These are phyloP conservation scores for Russula sp. DNA, from an alignment of 768 basidiomycete species.

Conservation along the genomic window DNA sequence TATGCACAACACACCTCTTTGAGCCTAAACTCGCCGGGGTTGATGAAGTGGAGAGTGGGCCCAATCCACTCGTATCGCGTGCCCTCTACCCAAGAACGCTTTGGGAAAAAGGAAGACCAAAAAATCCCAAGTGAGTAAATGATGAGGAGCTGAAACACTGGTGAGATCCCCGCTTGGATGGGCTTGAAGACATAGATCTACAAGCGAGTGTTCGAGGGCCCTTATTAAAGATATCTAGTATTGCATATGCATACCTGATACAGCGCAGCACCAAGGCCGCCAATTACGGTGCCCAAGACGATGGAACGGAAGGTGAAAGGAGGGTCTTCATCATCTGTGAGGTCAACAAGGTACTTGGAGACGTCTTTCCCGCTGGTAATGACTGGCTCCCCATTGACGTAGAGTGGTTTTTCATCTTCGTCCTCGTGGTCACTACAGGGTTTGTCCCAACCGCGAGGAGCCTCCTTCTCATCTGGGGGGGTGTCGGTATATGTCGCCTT, in stretches of 20 bases:
- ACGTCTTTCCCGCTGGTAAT: slow-evolving; percentile 41
- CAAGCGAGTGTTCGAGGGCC: not conserved
- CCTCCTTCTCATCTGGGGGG: not conserved
- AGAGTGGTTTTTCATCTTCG: not conserved
- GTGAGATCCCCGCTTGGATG: slow-evolving; percentile 43
- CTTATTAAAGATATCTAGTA: not conserved
- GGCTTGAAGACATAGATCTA: slow-evolving; percentile 61
- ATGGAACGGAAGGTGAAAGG: slow-evolving; percentile 53
- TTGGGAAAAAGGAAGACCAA: slow-evolving; percentile 46
- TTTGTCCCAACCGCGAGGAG: not conserved
- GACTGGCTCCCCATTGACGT: slow-evolving; percentile 26
- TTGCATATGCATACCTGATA: slow-evolving; percentile 38
- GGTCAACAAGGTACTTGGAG: slow-evolving; percentile 48
- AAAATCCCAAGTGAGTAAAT: slow-evolving; percentile 45
- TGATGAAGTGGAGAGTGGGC: slow-evolving; percentile 42
- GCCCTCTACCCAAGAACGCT: slow-evolving; percentile 38
- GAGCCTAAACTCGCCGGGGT: slow-evolving; percentile 50
- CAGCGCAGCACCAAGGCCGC: slow-evolving; percentile 53
- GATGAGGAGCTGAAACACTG: slow-evolving; percentile 52
- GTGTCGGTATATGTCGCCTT: not conserved
- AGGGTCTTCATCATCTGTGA: slow-evolving; percentile 52
- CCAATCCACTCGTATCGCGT: slow-evolving; percentile 39
- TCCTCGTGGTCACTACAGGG: not conserved
- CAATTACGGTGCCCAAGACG: slow-evolving; percentile 49
- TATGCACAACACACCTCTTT: slow-evolving; percentile 44